A percentile compares a stretch with the other conserved stretches of the same genome.
These are phyloP conservation scores for Calonectria hongkongensis DNA, from an alignment of 2,329 filamentous ascomycete genomes.

Conservation along the genomic window DNA sequence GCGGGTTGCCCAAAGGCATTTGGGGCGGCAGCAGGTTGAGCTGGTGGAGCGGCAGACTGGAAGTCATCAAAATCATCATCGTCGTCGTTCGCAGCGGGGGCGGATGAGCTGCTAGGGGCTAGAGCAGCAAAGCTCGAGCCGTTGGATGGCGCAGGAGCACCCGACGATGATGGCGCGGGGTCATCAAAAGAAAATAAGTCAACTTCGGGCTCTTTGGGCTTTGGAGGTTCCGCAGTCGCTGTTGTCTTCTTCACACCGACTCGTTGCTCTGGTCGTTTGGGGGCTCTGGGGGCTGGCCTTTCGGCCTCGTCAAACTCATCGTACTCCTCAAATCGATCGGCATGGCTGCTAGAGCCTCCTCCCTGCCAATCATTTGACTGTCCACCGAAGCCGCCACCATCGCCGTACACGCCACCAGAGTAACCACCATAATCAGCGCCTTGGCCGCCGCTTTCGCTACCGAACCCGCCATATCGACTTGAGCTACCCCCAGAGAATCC, in stretches of 20 bases:
- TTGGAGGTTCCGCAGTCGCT: conserved; percentile 80
- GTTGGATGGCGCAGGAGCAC: conserved; percentile 67
- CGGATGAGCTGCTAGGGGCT: conserved; percentile 49
- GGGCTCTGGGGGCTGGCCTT: conserved; percentile 67
- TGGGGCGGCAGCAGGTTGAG: conserved; percentile 64
- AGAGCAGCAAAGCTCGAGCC: conserved; percentile 69
- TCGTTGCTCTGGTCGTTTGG: conserved; percentile 58
- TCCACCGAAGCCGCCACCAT: conserved; percentile 94
- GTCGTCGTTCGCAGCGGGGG: conserved; percentile 71
- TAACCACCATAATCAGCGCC: conserved; percentile 73
- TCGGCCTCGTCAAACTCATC: conserved; percentile 93
- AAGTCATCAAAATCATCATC: conserved; percentile 99
- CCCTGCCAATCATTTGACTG: conserved; percentile 83
- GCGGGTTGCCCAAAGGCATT: conserved; percentile 62
- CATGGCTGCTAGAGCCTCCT: conserved; percentile 67
- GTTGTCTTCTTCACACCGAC: conserved; percentile 65
- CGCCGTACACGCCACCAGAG: conserved; percentile 89
- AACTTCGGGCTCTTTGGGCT: conserved; percentile 90
- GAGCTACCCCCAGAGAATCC: conserved; percentile 70
- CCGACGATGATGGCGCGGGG: conserved; percentile 71
- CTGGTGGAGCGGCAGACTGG: conserved; percentile 85
- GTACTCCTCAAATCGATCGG: conserved; percentile 95
- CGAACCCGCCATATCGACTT: conserved; percentile 90
- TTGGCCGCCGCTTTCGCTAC: conserved; percentile 81
- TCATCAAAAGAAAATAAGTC: conserved; percentile 97